These are phyloP conservation scores for Lactifluus rugatus DNA, from an alignment of 768 basidiomycete species.

Conservation along the genomic window DNA sequence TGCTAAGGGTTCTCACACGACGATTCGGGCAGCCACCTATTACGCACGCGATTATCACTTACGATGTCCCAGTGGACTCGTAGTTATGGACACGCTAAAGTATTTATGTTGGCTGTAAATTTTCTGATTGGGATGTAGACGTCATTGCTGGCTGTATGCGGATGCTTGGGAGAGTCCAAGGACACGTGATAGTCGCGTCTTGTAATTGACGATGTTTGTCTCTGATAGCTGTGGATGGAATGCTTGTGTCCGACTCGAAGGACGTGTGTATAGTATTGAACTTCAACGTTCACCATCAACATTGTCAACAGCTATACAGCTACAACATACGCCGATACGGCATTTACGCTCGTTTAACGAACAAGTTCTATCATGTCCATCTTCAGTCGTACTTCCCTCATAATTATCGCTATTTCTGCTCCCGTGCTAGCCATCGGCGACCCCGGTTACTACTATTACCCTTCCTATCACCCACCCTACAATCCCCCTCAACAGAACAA, in stretches of 20 bases:
- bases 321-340: constrained; percentile 1
- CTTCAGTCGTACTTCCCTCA: constrained; percentile 3
- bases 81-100: too few species aligned
- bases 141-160: not conserved
- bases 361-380: constrained; percentile 9
- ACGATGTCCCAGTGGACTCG: not conserved
- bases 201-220: not conserved
- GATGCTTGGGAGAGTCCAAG: not conserved
- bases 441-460: not conserved
- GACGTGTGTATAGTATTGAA: not conserved
- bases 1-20: not conserved
- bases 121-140: too few species aligned
- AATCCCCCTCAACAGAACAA: not conserved
- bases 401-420: constrained; percentile 7
- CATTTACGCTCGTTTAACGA: constrained; percentile 10
- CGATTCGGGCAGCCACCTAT: not conserved
- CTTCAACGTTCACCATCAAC: constrained; percentile 2
- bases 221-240: too few species aligned
- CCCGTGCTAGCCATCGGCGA: constrained; percentile 1
- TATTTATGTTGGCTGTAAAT: too few species aligned
- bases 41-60: not conserved
- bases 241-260: too few species aligned
- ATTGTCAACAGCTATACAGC: not conserved
- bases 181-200: constrained; percentile 8
- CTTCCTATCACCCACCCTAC: constrained; percentile 1